These are phyloP conservation scores for Wickerhamomyces tratensis DNA, from an alignment of 805 yeast species.

Conservation along the genomic window DNA sequence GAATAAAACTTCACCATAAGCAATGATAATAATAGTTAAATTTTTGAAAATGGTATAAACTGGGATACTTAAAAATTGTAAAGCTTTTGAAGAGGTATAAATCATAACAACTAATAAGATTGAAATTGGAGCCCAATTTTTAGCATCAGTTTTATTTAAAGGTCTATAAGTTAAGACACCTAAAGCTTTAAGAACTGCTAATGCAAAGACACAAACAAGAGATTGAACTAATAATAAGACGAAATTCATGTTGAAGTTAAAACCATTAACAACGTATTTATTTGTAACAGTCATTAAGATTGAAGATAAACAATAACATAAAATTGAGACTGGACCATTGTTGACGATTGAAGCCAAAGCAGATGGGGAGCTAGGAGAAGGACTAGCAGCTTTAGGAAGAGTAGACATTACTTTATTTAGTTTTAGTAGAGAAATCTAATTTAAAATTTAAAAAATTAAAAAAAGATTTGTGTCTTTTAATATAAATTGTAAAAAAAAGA, in stretches of 20 bases:
- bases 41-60: slow-evolving; percentile 98
- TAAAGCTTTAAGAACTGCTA: slow-evolving; percentile 60
- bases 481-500: no score
- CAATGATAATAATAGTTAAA: slow-evolving; percentile 90
- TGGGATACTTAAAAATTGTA: slow-evolving; percentile 85
- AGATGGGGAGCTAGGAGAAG: neutral
- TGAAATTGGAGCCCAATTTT: slow-evolving; percentile 94
- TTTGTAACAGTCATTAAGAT: slow-evolving; percentile 96
- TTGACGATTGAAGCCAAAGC: slow-evolving; percentile 27
- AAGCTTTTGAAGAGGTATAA: slow-evolving; percentile 92
- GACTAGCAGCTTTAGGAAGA: slow-evolving; percentile 7
- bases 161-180: slow-evolving; percentile 82
- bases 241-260: slow-evolving; percentile 76
- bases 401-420: slow-evolving; percentile 3
- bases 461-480: no score
- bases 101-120: slow-evolving; percentile 85
- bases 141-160: slow-evolving; percentile 79
- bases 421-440: no score
- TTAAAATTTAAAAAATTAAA: no score
- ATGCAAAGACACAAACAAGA: slow-evolving; percentile 67
- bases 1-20: slow-evolving; percentile 97
- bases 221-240: slow-evolving; percentile 85
- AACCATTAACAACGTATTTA: slow-evolving; percentile 75
- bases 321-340: slow-evolving; percentile 54
- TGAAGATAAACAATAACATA: slow-evolving; percentile 86